Conservation (phyloP, 805 yeast genomes). For the Isabelozyma heimii region DNA sequence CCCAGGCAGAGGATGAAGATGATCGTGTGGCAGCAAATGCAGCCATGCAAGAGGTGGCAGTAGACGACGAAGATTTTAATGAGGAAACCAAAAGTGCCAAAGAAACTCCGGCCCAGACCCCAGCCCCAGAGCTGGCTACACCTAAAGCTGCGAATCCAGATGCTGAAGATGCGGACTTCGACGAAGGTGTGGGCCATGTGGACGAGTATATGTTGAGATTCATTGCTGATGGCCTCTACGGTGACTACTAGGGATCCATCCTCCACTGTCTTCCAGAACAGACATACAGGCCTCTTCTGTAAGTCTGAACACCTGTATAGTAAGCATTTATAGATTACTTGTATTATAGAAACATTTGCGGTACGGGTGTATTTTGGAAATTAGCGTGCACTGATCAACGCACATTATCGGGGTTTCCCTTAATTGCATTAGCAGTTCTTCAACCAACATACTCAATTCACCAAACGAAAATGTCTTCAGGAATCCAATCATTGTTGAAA, state of each 20-base stretch:
- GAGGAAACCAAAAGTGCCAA: constrained; percentile 36
- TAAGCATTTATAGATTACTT: background rate
- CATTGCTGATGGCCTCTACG: constrained; percentile 78
- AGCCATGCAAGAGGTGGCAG: constrained; percentile 81
- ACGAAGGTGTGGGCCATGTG: constrained; percentile 72
- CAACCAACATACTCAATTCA: too few relatives aligned
- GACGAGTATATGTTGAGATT: constrained; percentile 96
- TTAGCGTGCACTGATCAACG: background rate
- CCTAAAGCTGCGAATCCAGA: constrained; percentile 21
- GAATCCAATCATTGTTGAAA: constrained; percentile 71
- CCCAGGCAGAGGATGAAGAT: constrained; percentile 94
- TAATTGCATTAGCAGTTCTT: too few relatives aligned
- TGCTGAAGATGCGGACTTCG: constrained; percentile 44
- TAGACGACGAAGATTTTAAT: constrained; percentile 83
- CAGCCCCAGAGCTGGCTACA: constrained; percentile 18
- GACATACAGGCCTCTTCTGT: too few relatives aligned
- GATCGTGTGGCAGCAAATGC: constrained; percentile 85
- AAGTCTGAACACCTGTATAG: background rate
- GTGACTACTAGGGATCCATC: constrained; percentile 10
- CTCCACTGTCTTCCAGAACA: too few relatives aligned
- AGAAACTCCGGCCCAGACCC: constrained; percentile 21
- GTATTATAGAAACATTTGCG: background rate
- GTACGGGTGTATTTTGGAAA: background rate
- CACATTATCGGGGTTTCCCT: background rate
- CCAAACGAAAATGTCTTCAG: constrained; percentile 28